Evolutionary conservation across 208 protist genomes (phyloP), one percentile per base, ranked within the genome.

Genomic region (Perkinsela sp.): DNA sequence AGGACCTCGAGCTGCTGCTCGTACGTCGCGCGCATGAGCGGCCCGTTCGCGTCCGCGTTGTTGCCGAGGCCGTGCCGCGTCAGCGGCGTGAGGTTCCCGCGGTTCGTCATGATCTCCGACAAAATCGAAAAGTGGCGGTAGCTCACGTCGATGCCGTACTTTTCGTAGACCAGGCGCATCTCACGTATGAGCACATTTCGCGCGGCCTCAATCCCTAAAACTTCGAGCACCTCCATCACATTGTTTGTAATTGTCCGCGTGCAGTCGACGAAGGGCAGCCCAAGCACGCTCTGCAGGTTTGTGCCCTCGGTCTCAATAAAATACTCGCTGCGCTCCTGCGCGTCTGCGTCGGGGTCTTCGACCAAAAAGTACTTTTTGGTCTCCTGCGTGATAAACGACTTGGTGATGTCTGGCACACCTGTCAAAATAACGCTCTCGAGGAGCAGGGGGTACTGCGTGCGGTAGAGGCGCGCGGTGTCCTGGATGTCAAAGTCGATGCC

Each of bases 1-100:
- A 99, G 85, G 66, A 98, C 93, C 70, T 99, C 97, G 1, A 97
- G 94, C 28, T 96, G 98, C 83, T 99, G 92, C 85, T 99, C 97
- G 77, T 98, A 99, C 22, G 96, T 98, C 78, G 83, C 92, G 66
- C 95, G 82, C 90, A 97, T 98, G 28, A 99, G 73, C 1, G 94
- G 86, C 68, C 96, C 95, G 15, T 91, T 94, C 32, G 80, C 86
- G 32, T 96, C 85, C 31, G 80, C 78, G 72, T 89, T 84, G 75
- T 97, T 95, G 40, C 40, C 40, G 73, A 97, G 95, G 67, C 95
- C 95, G 29, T 93, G 88, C 32, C 95, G 81, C 30, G 88, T 94
- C 66, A 98, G 92, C 67, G 96, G 83, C 90, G 96, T 94, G n/a
- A 96, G 78, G 72, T 85, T 77, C 66, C 97, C 93, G 31, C 91